phyloP scores from a whole-genome alignment of 2,329 filamentous ascomycete genomes.

The Grosmannia penicillata region DNA sequence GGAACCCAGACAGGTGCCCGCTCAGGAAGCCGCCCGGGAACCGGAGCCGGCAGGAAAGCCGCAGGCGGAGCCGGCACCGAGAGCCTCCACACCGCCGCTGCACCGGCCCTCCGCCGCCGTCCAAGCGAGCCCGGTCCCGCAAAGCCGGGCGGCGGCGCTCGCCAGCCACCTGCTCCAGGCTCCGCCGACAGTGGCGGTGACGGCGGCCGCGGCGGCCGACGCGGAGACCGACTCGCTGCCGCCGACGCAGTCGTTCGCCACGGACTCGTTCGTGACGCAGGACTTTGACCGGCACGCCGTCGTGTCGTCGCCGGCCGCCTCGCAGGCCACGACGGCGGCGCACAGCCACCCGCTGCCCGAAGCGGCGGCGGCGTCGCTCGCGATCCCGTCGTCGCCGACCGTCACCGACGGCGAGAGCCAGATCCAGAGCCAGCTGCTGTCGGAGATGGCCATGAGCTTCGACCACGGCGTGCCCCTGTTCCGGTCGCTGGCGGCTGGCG shows the following conservation, averaged over 20 bases:
- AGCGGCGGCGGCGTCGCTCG: neutral
- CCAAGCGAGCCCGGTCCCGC: neutral
- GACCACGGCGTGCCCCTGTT: slow-evolving; percentile 2
- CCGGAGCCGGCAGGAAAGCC: neutral
- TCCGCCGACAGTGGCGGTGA: neutral
- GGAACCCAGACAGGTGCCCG: neutral
- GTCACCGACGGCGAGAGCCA: slow-evolving; percentile 7
- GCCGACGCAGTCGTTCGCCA: slow-evolving; percentile 1
- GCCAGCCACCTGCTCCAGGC: neutral
- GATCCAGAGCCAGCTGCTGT: slow-evolving; percentile 10
- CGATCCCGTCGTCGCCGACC: neutral
- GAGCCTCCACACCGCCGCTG: too few relatives aligned
- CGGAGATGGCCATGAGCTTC: slow-evolving; percentile 10
- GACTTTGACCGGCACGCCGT: neutral
- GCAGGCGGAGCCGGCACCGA: neutral
- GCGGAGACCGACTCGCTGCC: neutral
- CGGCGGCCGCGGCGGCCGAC: neutral
- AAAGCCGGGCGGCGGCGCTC: neutral
- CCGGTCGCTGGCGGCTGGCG: too few relatives aligned
- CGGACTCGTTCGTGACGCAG: slow-evolving; percentile 1
- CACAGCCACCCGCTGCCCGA: neutral
- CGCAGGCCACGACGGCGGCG: neutral
- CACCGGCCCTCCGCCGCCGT: neutral
- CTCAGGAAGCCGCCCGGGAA: neutral
- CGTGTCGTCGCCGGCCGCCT: neutral